A percentile compares a stretch with the other conserved stretches of the same genome.
These are phyloP conservation scores for Pestalotiopsis sp. DNA, from an alignment of 2,329 filamentous ascomycete species.

Conservation along the genomic window DNA sequence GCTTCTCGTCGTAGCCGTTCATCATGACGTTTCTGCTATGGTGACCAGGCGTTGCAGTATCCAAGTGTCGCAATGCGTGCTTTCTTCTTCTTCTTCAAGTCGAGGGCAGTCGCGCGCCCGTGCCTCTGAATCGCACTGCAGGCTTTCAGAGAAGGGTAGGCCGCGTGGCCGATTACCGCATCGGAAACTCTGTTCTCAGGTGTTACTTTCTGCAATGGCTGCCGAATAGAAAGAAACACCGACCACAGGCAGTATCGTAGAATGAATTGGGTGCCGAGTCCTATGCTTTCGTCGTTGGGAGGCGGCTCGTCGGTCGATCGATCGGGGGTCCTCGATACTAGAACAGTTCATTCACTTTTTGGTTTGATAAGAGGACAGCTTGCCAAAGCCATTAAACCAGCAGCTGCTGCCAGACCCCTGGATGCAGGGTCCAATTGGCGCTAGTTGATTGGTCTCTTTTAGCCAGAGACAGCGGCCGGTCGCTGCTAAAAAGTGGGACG, in stretches of 20 bases:
- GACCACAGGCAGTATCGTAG: slow-evolving; percentile 12
- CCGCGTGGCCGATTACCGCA: slow-evolving; percentile 22
- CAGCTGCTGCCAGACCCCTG: slow-evolving; percentile 8
- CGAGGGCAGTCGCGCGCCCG: slow-evolving; percentile 3
- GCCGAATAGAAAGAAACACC: neutral
- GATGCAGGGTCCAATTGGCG: slow-evolving; percentile 5
- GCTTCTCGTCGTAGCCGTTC: slow-evolving; percentile 72
- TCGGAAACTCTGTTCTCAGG: slow-evolving; percentile 15
- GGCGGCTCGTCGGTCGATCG: slow-evolving; percentile 3
- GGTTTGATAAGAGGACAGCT: slow-evolving; percentile 26
- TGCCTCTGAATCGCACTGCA: slow-evolving; percentile 21
- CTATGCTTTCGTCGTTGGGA: neutral
- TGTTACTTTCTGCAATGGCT: neutral
- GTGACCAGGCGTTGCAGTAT: neutral
- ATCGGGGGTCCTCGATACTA: neutral
- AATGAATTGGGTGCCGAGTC: slow-evolving; percentile 10
- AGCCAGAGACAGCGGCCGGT: slow-evolving; percentile 7
- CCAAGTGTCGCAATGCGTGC: slow-evolving; percentile 8
- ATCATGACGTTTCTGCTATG: slow-evolving; percentile 45
- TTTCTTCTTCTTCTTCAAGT: neutral
- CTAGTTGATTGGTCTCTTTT: slow-evolving; percentile 13
- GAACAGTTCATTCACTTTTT: neutral
- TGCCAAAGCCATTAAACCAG: slow-evolving; percentile 21
- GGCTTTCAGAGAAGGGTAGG: slow-evolving; percentile 25
- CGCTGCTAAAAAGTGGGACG: neutral